Evolutionary conservation across 768 basidiomycete species (phyloP), one percentile per base, ranked within the genome.

Genomic region (Fibroporia radiculosa): DNA sequence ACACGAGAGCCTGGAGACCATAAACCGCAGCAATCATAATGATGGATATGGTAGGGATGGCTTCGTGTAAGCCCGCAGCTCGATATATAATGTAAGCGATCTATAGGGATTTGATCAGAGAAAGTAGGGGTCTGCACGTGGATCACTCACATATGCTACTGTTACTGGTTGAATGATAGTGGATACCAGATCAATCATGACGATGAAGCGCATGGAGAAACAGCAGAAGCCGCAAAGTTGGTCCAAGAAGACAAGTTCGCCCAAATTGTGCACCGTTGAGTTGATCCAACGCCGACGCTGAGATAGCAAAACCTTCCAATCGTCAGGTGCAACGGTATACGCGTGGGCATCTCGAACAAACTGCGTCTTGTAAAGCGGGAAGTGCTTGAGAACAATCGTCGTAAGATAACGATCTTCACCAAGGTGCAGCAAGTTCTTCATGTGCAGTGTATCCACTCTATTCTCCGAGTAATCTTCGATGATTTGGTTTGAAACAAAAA

Each of bases 281-380:
- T 99, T 99, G 67, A 99, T 99, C 95, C 96, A 99, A 56, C 96
- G 88, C 66, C 95, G 87, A 70, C 95, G 84, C 61, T 99, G 96
- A 6, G 92, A 96, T 18, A 99, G 68, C 42, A 99, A 65, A 20
- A 97, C 83, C 61, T 82, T 83, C 91, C 92, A 96, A 54, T 92
- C 88, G 55, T 95, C 93, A 0, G 95, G 95, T 2, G 95, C 95
- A 13, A 97, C 87, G 0, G 95, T 98, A 61, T 76, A 86, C 0
- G 93, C 96, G 60, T 90, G 84, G 1, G 96, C 93, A 55, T 96
- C 93, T 4, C 91, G 82, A 39, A 93, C 78, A 59, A 98, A 98
- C 58, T 92, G 93, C 3, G 92, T 96, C 75, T 95, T 97, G 76
- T 81, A 84, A 40, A 75, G 70, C 11, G 92, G 82, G 80, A 97